phyloP scores from a whole-genome alignment of 2,329 filamentous ascomycete species.

The Berkeleyomyces basicola region DNA sequence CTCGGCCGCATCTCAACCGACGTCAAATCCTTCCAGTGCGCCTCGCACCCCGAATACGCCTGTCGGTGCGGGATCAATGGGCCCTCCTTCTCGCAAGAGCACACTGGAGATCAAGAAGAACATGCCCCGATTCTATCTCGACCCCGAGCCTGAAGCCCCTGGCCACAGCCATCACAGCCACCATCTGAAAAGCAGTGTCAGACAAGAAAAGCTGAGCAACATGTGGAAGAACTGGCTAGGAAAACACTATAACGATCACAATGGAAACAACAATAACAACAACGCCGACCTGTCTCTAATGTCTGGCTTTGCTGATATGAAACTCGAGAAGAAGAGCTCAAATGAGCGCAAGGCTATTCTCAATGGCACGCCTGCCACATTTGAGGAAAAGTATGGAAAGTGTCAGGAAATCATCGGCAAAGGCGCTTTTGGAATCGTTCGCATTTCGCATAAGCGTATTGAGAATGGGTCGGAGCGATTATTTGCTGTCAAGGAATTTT shows the following conservation, averaged over 20 bases:
- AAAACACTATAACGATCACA: constrained; percentile 56
- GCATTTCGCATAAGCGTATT: constrained; percentile 90
- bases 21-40: not conserved
- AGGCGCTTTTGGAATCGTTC: constrained; percentile 90
- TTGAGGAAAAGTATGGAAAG: constrained; percentile 96
- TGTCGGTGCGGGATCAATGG: not conserved
- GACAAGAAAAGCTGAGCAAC: constrained; percentile 87
- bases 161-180: constrained; percentile 85
- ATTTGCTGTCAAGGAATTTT: constrained; percentile 96
- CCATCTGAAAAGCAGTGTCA: constrained; percentile 70
- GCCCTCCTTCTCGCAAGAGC: constrained; percentile 5
- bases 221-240: constrained; percentile 79
- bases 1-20: constrained; percentile 4
- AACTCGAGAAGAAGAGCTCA: constrained; percentile 22
- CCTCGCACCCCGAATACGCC: constrained; percentile 10
- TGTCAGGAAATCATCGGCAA: constrained; percentile 94
- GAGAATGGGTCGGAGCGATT: constrained; percentile 77
- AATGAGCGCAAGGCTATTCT: constrained; percentile 27
- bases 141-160: constrained; percentile 35
- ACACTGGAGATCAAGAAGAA: constrained; percentile 5
- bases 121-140: constrained; percentile 11
- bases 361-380: constrained; percentile 45
- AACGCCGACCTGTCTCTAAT: constrained; percentile 82
- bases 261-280: not conserved
- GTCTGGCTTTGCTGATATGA: constrained; percentile 89